Base-by-base conservation (phyloP, 2,329 filamentous ascomycete species). In the Clarireedia monteithiana region DNA sequence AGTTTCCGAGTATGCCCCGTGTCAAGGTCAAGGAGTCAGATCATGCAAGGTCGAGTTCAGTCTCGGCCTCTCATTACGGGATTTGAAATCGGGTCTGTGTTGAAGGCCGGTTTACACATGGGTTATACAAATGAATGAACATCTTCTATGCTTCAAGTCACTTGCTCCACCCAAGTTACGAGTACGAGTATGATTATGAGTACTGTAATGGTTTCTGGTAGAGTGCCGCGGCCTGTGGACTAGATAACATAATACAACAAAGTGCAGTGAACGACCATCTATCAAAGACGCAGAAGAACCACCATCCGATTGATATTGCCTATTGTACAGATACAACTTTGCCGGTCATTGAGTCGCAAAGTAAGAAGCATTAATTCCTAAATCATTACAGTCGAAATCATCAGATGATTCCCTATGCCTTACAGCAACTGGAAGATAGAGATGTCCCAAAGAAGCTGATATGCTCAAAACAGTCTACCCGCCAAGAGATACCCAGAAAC, bases 351-450 rank as follows among this genome's bases (percentile, higher is more conserved):
- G 40, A 23, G 6, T 34, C 15, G 20, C 51, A 9, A 36, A 48
- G 26, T 47, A 15, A 53, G 48, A 26, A 61, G 27, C 26, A 57
- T 58, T 58, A 58, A 58, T 54, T 49, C 48, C n/a, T 53, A 60
- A 55, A 57, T 59, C 55, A 53, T 40, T 15, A 26, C 53, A 44
- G 39, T 39, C 39, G 44, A 40, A 26, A 24, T 44, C 46, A 44
- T 50, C 46, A 42, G 30, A 54, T 42, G 44, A 42, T 54, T 39
- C 40, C 52, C 52, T 48, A 49, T 40, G 48, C 34, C 26, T 20
- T 48, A 34, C 34, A 48, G 40, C 40, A 38, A 47, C 36, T 48
- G 23, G 44, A 48, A 12, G 36, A 40, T 30, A 27, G 20, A 20
- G 20, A 20, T 20, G 20, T 20, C 23, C 24, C 42, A 48, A 39